Evolutionary conservation across 129 eudicot species (phyloP), one percentile per base, ranked within the genome.

Genomic region (Mikania micrantha): DNA sequence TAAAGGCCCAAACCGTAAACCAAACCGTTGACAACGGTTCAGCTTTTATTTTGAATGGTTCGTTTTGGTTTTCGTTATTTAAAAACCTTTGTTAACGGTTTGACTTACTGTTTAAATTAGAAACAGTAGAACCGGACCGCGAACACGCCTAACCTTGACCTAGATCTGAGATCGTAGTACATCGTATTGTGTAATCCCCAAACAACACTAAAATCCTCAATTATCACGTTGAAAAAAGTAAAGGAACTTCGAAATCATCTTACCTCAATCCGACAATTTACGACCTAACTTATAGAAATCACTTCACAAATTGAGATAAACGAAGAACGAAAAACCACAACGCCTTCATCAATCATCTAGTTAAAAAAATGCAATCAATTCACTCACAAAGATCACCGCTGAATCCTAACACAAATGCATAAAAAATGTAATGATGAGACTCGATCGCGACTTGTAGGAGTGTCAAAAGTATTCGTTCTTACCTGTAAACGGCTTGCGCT

Each of bases 401-500:
- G 20, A 42, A 59, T 21, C 57, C 58, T 19, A 59, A 59, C 9
- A 44, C 44, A 60, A 60, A 59, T 34, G 59, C 60, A 67, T 4
- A 41, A 29, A 22, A n/a, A n/a, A 52, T 1, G n/a, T 17, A 25
- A 56, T 8, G 11, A 29, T 0, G 11, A 70, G 16, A 57, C 35
- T 39, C 36, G 29, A 53, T 56, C 2, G 47, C 56, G 48, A 34
- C 45, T 35, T 29, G 15, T 22, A 24, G 3, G 9, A 56, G 20
- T 25, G 38, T 17, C 4, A 7, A 10, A 52, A n/a, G n/a, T n/a
- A n/a, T n/a, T n/a, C n/a, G n/a, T 1, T 28, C 21, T 36, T 78
- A 84, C 90, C 88, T 27, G 90, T 76, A 66, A 87, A 84, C 61
- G 95, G 95, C 36, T 80, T 82, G 77, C 84, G 88, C 40, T 82